Evolutionary conservation across 768 basidiomycete genomes (phyloP).

Genomic region (Boletus patriciae): DNA sequence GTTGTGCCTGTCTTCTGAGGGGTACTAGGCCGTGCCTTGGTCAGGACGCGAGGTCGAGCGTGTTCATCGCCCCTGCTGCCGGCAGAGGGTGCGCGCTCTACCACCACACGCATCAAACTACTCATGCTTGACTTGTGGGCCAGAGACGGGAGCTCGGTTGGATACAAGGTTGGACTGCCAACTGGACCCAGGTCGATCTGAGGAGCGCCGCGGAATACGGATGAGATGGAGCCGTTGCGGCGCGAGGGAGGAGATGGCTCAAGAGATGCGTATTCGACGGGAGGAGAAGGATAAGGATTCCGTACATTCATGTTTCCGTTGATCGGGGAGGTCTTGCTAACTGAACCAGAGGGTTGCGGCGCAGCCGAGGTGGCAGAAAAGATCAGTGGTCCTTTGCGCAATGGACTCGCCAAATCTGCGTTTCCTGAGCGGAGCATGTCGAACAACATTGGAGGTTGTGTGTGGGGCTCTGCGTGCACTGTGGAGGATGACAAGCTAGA

Average conservation of each 20-base stretch:
- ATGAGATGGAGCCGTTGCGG: slow-evolving; percentile 1
- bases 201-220: background rate
- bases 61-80: slow-evolving; percentile 19
- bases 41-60: slow-evolving; percentile 25
- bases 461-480: background rate
- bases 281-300: slow-evolving; percentile 31
- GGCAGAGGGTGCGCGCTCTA: slow-evolving; percentile 15
- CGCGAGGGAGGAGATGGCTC: slow-evolving; percentile 1
- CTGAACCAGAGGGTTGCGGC: slow-evolving; percentile 15
- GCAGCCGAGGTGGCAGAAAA: slow-evolving; percentile 55
- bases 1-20: slow-evolving; percentile 26
- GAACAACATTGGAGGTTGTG: slow-evolving; percentile 16
- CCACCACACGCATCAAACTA: background rate
- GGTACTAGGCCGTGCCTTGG: slow-evolving; percentile 37
- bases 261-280: slow-evolving; percentile 18
- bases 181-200: background rate
- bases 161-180: background rate
- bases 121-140: slow-evolving; percentile 18
- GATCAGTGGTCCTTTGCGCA: slow-evolving; percentile 57
- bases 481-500: slow-evolving; percentile 2
- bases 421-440: slow-evolving; percentile 24
- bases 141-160: slow-evolving; percentile 17
- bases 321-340: slow-evolving; percentile 14
- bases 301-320: background rate
- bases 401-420: slow-evolving; percentile 14